A percentile compares a stretch with the other conserved stretches of the same genome.
phyloP scores from a whole-genome alignment of 2,329 filamentous ascomycete species.

The Rosellinia necatrix region DNA sequence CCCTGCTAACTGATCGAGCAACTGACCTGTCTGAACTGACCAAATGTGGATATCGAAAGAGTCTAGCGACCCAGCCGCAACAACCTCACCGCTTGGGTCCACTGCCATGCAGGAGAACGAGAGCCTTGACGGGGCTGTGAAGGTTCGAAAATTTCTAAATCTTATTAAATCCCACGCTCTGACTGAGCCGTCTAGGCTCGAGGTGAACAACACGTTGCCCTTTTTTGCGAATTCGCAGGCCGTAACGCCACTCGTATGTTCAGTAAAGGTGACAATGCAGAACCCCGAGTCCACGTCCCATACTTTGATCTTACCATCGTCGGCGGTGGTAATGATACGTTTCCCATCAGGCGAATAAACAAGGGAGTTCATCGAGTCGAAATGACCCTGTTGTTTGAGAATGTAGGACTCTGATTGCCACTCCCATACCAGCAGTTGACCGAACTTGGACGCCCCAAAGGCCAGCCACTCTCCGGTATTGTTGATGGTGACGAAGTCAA shows the following conservation, averaged over 20 bases:
- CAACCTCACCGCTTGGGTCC: conserved; percentile 95
- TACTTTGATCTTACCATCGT: conserved; percentile 98
- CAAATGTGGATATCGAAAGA: conserved; percentile 98
- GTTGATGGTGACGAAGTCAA: conserved; percentile 94
- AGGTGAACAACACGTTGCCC: conserved; percentile 93
- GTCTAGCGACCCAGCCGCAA: conserved; percentile 92
- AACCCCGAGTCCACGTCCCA: conserved; percentile 98
- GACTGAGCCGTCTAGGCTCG: conserved; percentile 91
- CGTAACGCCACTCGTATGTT: conserved; percentile 92
- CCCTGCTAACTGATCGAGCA: conserved; percentile 86
- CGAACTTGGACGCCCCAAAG: conserved; percentile 92
- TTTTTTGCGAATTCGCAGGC: conserved; percentile 94
- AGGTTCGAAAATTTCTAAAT: conserved; percentile 96
- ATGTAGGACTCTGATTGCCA: conserved; percentile 99
- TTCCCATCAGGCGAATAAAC: conserved; percentile 94
- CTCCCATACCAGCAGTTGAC: conserved; percentile 97
- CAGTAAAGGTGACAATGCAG: conserved; percentile 96
- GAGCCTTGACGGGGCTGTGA: conserved; percentile 87
- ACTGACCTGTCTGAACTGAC: conserved; percentile 96
- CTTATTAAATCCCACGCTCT: conserved; percentile 95
- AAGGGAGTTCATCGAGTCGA: conserved; percentile 92
- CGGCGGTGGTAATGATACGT: conserved; percentile 88
- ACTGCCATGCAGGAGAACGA: conserved; percentile 94
- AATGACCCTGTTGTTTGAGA: conserved; percentile 95
- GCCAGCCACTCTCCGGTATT: conserved; percentile 95